Conservation (phyloP, 306 rosid species). For the Prunus persica region Prunus_persica_NCBIv2 NC_034016.1:19864001-19864500, state of each 20-base stretch:
- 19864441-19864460: too few relatives aligned
- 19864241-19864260: constrained; percentile 52
- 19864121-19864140: constrained; percentile 48
- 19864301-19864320: not conserved
- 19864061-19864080: not conserved
- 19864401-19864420: too few relatives aligned
- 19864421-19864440: too few relatives aligned
- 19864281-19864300: constrained; percentile 22
- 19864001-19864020: constrained; percentile 63
- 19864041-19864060: constrained; percentile 58
- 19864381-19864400: too few relatives aligned
- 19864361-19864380: too few relatives aligned
- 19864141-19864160: constrained; percentile 28
- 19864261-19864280: constrained; percentile 11
- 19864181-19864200: constrained; percentile 39
- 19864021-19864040: constrained; percentile 57
- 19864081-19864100: constrained; percentile 1
- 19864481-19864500: too few relatives aligned
- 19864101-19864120: constrained; percentile 27
- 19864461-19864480: too few relatives aligned
- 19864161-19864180: constrained; percentile 28
- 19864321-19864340: not conserved
- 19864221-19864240: constrained; percentile 50
- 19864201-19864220: constrained; percentile 38
- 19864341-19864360: too few relatives aligned